These are phyloP conservation scores for Epichloe typhina DNA, from an alignment of 2,329 filamentous ascomycete genomes.

Conservation along the genomic window DNA sequence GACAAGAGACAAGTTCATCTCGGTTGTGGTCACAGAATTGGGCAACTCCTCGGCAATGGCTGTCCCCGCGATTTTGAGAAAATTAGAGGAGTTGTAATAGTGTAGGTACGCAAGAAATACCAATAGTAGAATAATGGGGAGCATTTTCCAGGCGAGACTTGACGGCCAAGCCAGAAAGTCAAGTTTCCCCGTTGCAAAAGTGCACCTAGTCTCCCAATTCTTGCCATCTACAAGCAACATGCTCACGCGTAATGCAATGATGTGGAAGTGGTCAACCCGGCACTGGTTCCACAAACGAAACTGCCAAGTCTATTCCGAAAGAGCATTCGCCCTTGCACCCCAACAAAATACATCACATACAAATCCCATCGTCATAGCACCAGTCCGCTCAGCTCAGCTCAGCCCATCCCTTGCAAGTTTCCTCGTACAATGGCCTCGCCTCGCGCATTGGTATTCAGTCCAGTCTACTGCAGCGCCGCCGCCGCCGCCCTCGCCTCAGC, in stretches of 20 bases:
- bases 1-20: conserved; percentile 74
- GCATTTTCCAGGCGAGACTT: no score
- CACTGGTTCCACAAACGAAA: background rate
- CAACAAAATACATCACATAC: background rate
- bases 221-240: background rate
- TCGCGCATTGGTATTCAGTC: background rate
- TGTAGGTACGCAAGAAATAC: background rate
- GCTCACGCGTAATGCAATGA: background rate
- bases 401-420: background rate
- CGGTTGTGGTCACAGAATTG: conserved; percentile 82
- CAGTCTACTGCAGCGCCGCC: background rate
- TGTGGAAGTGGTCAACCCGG: no score
- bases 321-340: no score
- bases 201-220: background rate
- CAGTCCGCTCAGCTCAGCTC: background rate
- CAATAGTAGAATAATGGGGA: background rate
- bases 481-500: conserved; percentile 3
- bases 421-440: background rate
- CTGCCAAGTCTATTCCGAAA: background rate
- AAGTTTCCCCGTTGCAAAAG: background rate
- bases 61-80: conserved; percentile 52
- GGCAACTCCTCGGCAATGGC: conserved; percentile 77
- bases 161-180: background rate
- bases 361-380: background rate
- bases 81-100: conserved; percentile 40